Evolutionary conservation across 768 basidiomycete species (phyloP).

Genomic region (Xanthoconium purpureum): DNA sequence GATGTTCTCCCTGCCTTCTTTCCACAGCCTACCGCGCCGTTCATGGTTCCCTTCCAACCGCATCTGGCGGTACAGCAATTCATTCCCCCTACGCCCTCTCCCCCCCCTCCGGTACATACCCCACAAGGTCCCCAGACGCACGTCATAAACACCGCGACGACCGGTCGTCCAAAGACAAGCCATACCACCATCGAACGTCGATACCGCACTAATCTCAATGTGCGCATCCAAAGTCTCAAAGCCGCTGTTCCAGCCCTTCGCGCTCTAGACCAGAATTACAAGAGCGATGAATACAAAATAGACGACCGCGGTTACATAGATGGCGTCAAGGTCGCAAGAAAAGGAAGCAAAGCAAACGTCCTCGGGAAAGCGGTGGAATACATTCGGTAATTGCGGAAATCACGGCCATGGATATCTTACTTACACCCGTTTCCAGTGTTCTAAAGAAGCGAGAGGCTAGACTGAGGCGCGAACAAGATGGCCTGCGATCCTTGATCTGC

Average conservation of each 20-base stretch:
- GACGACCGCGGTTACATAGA: slow-evolving; percentile 86
- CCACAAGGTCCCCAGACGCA: slow-evolving; percentile 25
- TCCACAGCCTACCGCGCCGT: slow-evolving; percentile 9
- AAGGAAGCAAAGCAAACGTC: slow-evolving; percentile 88
- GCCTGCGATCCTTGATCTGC: slow-evolving; percentile 62
- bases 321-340: slow-evolving; percentile 88
- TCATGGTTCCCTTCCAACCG: slow-evolving; percentile 37
- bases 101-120: slow-evolving; percentile 30
- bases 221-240: slow-evolving; percentile 77
- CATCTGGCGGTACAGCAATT: slow-evolving; percentile 18
- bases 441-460: slow-evolving; percentile 75
- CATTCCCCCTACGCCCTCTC: slow-evolving; percentile 41
- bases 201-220: slow-evolving; percentile 86
- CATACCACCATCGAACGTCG: slow-evolving; percentile 88
- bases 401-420: neutral
- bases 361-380: slow-evolving; percentile 90
- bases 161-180: slow-evolving; percentile 59
- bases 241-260: slow-evolving; percentile 82
- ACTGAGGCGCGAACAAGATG: slow-evolving; percentile 71
- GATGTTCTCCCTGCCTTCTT: slow-evolving; percentile 23
- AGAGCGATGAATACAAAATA: slow-evolving; percentile 48
- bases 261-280: slow-evolving; percentile 57
- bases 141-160: slow-evolving; percentile 15
- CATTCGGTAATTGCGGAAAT: slow-evolving; percentile 48
- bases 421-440: slow-evolving; percentile 44